A percentile compares a stretch with the other conserved stretches of the same genome.
These are phyloP conservation scores for Penicillium antarcticum DNA, from an alignment of 495 filamentous ascomycete genomes.

Conservation along the genomic window DNA sequence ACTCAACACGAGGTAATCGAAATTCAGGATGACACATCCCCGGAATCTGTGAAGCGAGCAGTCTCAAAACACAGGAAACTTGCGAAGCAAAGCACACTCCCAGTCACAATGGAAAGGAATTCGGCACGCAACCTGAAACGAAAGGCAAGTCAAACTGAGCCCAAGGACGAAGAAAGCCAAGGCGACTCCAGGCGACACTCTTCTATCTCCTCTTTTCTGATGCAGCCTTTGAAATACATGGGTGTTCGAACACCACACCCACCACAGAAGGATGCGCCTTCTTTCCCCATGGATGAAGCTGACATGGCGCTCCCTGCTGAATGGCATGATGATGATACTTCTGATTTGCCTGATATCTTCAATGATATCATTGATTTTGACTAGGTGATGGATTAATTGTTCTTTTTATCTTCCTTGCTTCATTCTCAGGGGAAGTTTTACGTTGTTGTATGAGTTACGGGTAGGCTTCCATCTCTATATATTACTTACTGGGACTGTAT, in stretches of 20 bases:
- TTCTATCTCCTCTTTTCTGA: not conserved
- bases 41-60: not conserved
- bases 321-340: slow-evolving; percentile 2
- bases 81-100: not conserved
- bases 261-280: not conserved
- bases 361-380: slow-evolving; percentile 36
- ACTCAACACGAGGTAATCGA: not conserved
- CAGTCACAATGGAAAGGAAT: not conserved
- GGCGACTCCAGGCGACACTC: not conserved
- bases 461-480: not conserved
- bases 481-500: not conserved
- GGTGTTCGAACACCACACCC: not conserved
- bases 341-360: slow-evolving; percentile 32
- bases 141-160: slow-evolving; percentile 2
- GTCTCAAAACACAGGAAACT: not conserved
- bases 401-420: not conserved
- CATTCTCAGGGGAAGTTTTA: not conserved
- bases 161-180: not conserved
- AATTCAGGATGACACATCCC: slow-evolving; percentile 2
- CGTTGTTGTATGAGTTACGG: not conserved
- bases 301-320: not conserved
- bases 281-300: not conserved
- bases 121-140: not conserved
- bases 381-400: not conserved
- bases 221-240: not conserved